A percentile compares a stretch with the other conserved stretches of the same genome.
Evolutionary conservation across 768 basidiomycete species (phyloP).

Genomic region (Rhizopogon sp.): DNA sequence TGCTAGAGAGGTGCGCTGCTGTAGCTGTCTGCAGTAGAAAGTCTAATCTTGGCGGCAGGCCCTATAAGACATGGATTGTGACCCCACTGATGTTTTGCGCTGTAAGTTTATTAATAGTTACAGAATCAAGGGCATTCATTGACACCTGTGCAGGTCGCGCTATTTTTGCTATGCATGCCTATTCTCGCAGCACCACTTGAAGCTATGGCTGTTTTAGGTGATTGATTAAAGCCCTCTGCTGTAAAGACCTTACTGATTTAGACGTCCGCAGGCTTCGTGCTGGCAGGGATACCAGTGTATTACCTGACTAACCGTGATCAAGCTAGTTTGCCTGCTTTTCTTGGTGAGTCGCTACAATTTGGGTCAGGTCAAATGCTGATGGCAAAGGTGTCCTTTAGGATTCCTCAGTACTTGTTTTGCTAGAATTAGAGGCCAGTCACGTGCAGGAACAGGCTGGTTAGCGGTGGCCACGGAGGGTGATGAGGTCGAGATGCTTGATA

Average conservation of each 20-base stretch:
- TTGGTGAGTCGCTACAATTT: slow-evolving; percentile 29
- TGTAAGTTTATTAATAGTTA: slow-evolving; percentile 32
- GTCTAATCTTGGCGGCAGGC: slow-evolving; percentile 39
- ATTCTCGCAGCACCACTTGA: slow-evolving; percentile 89
- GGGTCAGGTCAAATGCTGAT: neutral
- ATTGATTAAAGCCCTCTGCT: slow-evolving; percentile 14
- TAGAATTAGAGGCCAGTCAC: slow-evolving; percentile 46
- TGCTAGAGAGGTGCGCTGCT: slow-evolving; percentile 61
- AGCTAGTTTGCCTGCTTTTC: slow-evolving; percentile 26
- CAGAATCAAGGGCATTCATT: neutral
- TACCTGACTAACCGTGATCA: slow-evolving; percentile 62
- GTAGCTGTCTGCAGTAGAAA: neutral
- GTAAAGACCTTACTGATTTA: neutral
- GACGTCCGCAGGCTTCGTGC: slow-evolving; percentile 57
- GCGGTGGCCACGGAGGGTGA: slow-evolving; percentile 67
- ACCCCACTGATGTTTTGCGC: slow-evolving; percentile 89
- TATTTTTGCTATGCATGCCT: slow-evolving; percentile 92
- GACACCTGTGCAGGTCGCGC: slow-evolving; percentile 55
- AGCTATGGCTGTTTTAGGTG: slow-evolving; percentile 83
- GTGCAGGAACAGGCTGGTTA: slow-evolving; percentile 65
- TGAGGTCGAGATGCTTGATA: slow-evolving; percentile 63
- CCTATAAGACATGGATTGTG: slow-evolving; percentile 88
- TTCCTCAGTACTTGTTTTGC: slow-evolving; percentile 38
- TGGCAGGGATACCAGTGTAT: slow-evolving; percentile 77
- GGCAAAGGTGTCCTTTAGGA: slow-evolving; percentile 23